A percentile compares a stretch with the other conserved stretches of the same genome.
These are phyloP conservation scores for Penstemon davidsonii DNA, from an alignment of 257 asterid genomes.

Conservation along the genomic window DNA sequence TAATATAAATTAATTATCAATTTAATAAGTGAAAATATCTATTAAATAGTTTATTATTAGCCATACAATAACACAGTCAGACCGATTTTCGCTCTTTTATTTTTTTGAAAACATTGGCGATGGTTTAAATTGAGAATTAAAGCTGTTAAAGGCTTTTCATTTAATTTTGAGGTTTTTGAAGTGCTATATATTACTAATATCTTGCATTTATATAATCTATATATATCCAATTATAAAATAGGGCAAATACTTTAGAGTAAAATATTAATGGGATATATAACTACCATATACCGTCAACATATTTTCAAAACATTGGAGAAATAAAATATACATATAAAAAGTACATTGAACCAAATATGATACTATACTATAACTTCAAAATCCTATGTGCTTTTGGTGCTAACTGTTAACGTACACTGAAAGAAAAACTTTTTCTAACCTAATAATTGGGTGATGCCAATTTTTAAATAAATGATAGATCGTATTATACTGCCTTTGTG, in stretches of 20 bases:
- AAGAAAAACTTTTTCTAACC: slow-evolving; percentile 10
- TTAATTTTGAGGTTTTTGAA: too few species aligned
- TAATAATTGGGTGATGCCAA: slow-evolving; percentile 8
- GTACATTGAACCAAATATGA: not conserved
- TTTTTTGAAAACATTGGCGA: too few species aligned
- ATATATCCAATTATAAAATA: too few species aligned
- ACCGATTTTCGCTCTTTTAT: too few species aligned
- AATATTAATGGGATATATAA: not conserved
- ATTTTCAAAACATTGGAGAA: not conserved
- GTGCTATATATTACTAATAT: too few species aligned
- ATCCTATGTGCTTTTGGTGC: not conserved
- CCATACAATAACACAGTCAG: too few species aligned
- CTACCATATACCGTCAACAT: not conserved
- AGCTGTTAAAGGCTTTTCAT: too few species aligned
- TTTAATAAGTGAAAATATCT: too few species aligned
- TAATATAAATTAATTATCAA: too few species aligned
- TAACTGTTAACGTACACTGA: not conserved
- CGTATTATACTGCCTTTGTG: not conserved
- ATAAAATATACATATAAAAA: not conserved
- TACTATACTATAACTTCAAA: slow-evolving; percentile 9
- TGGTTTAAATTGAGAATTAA: too few species aligned
- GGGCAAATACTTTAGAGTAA: not conserved
- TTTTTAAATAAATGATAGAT: not conserved
- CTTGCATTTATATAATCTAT: too few species aligned
- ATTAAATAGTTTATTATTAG: too few species aligned